Conservation (phyloP, 2,329 filamentous ascomycete species). For the Colletotrichum spaethianum region DNA sequence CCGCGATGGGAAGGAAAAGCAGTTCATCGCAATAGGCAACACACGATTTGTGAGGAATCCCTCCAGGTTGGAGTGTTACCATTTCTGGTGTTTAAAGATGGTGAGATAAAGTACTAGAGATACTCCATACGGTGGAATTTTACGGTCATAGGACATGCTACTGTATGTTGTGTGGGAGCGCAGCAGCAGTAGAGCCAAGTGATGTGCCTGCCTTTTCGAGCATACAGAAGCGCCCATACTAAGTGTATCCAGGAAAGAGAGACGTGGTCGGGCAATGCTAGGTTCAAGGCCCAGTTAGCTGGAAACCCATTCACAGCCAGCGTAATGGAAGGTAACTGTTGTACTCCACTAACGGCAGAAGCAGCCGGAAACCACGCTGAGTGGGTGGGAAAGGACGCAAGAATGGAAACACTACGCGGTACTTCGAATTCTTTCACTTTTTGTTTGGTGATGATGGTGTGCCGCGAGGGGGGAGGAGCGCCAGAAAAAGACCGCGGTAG, state of each 20-base stretch:
- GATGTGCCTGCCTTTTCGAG: background rate
- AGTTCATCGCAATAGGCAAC: background rate
- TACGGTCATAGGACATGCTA: background rate
- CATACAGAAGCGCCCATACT: background rate
- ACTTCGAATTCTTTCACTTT: background rate
- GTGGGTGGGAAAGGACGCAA: conserved; percentile 1
- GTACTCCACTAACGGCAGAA: conserved; percentile 6
- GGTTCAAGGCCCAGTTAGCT: background rate
- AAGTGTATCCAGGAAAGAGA: background rate
- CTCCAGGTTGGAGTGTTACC: too few species aligned
- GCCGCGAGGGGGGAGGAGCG: background rate
- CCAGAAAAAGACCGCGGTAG: conserved; percentile 34
- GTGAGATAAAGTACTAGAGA: too few species aligned
- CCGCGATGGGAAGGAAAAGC: background rate
- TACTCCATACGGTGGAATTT: background rate
- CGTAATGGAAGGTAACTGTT: background rate
- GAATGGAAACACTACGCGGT: background rate
- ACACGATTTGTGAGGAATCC: background rate
- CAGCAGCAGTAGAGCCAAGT: background rate
- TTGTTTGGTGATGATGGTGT: background rate
- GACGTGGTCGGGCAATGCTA: too few species aligned
- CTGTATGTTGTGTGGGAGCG: background rate
- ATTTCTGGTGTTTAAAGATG: background rate
- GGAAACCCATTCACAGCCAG: background rate
- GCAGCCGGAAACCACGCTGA: conserved; percentile 10